Evolutionary conservation across 2,329 filamentous ascomycete genomes (phyloP).

Genomic region (Endothia cerciana): DNA sequence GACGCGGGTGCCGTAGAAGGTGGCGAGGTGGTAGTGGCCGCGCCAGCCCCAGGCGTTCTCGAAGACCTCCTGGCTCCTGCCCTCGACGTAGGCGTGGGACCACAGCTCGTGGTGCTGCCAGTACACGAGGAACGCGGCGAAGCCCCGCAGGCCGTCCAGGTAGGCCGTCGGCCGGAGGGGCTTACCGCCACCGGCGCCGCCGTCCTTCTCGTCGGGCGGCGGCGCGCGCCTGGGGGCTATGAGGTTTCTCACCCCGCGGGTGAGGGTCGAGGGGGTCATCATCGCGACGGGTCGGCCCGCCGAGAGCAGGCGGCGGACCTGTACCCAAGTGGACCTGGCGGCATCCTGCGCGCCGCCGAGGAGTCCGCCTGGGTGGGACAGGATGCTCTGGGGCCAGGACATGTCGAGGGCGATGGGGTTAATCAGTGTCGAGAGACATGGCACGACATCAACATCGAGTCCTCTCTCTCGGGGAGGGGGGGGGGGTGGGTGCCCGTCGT

Average conservation of each 20-base stretch:
- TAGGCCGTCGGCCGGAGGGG: constrained; percentile 17
- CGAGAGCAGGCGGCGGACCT: not conserved
- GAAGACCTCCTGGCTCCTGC: not conserved
- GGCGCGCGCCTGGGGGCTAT: constrained; percentile 19
- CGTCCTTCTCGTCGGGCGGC: constrained; percentile 20
- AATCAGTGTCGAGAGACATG: constrained; percentile 6
- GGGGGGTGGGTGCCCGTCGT: too few species aligned
- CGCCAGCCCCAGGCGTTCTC: constrained; percentile 16
- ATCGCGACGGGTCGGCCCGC: constrained; percentile 17
- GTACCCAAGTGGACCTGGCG: not conserved
- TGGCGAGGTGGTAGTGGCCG: constrained; percentile 14
- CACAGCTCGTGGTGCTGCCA: constrained; percentile 18
- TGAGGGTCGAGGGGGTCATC: constrained; percentile 7
- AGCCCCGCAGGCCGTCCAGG: constrained; percentile 20
- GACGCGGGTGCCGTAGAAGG: constrained; percentile 12
- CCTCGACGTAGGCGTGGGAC: constrained; percentile 7
- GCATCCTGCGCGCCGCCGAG: constrained; percentile 12
- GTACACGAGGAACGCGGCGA: constrained; percentile 21
- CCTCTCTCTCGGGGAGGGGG: too few species aligned
- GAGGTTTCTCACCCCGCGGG: constrained; percentile 2
- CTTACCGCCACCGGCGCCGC: constrained; percentile 16
- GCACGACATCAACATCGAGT: too few species aligned
- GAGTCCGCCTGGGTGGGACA: constrained; percentile 23
- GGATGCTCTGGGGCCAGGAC: constrained; percentile 19
- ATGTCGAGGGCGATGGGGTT: constrained; percentile 11